Conservation (phyloP, 164 flowering plant genomes). For the Brasenia schreberi region DNA sequence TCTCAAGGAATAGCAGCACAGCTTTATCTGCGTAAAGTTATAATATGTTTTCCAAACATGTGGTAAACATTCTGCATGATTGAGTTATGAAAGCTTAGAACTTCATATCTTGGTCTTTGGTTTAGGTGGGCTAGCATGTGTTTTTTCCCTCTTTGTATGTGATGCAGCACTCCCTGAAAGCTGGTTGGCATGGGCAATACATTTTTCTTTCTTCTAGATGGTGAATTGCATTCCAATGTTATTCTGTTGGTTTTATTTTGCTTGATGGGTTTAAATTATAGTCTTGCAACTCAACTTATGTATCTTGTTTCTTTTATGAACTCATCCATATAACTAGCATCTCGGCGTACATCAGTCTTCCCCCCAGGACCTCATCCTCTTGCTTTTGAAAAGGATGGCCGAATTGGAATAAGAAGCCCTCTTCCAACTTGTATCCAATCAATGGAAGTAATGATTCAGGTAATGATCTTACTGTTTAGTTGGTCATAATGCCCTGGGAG, state of each 20-base stretch:
- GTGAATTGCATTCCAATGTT: not conserved
- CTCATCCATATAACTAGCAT: conserved; percentile 40
- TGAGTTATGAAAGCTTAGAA: too few relatives aligned
- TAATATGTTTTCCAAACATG: too few relatives aligned
- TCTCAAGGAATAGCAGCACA: too few relatives aligned
- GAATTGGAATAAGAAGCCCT: conserved; percentile 21
- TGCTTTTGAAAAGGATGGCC: conserved; percentile 32
- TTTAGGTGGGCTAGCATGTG: not conserved
- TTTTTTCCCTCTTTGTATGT: not conserved
- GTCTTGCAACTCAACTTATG: not conserved
- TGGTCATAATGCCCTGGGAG: not conserved
- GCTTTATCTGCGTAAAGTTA: too few relatives aligned
- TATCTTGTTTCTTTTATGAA: not conserved
- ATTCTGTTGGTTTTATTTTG: not conserved
- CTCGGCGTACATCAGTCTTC: conserved; percentile 76
- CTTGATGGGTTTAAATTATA: not conserved
- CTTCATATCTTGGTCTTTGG: too few relatives aligned
- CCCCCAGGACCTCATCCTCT: conserved; percentile 86
- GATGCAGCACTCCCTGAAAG: too few relatives aligned
- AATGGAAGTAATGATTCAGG: conserved; percentile 91
- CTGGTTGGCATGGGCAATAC: too few relatives aligned
- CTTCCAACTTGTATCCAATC: conserved; percentile 60
- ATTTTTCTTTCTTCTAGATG: not conserved
- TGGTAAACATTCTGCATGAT: too few relatives aligned
- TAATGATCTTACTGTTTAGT: conserved; percentile 1